Evolutionary conservation across 768 basidiomycete genomes (phyloP), one percentile per base, ranked within the genome.

Genomic region (Fistulinella prunicolor): DNA sequence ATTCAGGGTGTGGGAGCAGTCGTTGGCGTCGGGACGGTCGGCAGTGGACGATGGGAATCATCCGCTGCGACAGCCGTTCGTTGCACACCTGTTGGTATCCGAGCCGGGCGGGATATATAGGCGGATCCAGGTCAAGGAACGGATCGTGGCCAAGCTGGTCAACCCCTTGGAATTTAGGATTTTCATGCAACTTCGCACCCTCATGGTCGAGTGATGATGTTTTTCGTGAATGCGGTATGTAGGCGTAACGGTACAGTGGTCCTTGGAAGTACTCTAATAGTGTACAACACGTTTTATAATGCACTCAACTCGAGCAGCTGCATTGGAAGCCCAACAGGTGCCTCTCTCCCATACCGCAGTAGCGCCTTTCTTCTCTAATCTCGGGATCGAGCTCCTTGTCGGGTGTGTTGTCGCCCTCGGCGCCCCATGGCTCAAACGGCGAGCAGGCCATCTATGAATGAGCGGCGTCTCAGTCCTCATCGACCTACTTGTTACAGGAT

Each of bases 341-440:
- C 64, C 72, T 80, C 37, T 82, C 83, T 8, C 93, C 93, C 44
- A 92, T 70, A 12, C 84, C 81, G 65, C 93, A 96, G 54, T 81
- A 81, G 52, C 86, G 73, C 47, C 81, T 72, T 62, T 92, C 91
- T 55, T 91, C 86, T 61, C 48, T 74, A 44, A 77, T 75, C 62
- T 88, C 86, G 5, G 73, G 71, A 52, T 72, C 74, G 16, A 89
- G 60, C 41, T 76, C 72, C 4, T 65, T 65, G 16, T 80, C 78
- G 0, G 70, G 54, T 24, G 51, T 59, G 3, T 72, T 67, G 4
- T 75, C 71, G 24, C 71, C 79, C 62, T 91, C 89, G 2, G 82
- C 89, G 38, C 94, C 94, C 86, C 93, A 97, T 0, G 82, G 63
- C 59, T 89, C 84, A 62, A 86, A 98, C 2, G 95, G 94, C 32